Conservation (phyloP, 148 eudicot species). For the Suaeda aralocaspica region DNA sequence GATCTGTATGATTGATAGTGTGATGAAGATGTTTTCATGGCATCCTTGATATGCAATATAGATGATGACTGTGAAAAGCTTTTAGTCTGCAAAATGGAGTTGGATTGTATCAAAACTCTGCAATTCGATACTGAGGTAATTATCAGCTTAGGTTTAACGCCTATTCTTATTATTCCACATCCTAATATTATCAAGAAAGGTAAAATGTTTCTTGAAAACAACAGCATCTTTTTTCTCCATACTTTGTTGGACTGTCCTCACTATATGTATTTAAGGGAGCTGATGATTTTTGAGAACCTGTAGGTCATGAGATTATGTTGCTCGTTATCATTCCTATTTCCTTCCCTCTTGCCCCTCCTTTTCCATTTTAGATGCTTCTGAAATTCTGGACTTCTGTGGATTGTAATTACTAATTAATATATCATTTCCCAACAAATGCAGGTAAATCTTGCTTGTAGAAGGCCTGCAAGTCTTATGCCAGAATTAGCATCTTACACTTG, state of each 20-base stretch:
- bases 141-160: conserved; percentile 2
- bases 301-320: background rate
- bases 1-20: conserved; percentile 35
- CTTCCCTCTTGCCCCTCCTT: background rate
- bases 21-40: conserved; percentile 77
- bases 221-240: background rate
- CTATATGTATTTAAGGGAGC: too few relatives aligned
- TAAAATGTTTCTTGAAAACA: background rate
- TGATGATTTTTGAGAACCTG: background rate
- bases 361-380: background rate
- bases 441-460: conserved; percentile 35
- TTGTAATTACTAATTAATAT: conserved; percentile 15
- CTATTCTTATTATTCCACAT: background rate
- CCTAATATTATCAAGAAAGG: background rate
- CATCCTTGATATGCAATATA: conserved; percentile 88
- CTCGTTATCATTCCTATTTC: background rate
- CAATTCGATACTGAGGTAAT: conserved; percentile 88
- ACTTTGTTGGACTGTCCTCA: background rate
- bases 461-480: conserved; percentile 28
- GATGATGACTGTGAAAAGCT: conserved; percentile 84
- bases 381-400: conserved; percentile 5
- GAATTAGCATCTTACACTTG: conserved; percentile 40
- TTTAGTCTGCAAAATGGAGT: conserved; percentile 83
- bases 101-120: conserved; percentile 81
- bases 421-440: conserved; percentile 26